Evolutionary conservation across 2,329 filamentous ascomycete species (phyloP).

Genomic region (Hirsutella rhossiliensis): DNA sequence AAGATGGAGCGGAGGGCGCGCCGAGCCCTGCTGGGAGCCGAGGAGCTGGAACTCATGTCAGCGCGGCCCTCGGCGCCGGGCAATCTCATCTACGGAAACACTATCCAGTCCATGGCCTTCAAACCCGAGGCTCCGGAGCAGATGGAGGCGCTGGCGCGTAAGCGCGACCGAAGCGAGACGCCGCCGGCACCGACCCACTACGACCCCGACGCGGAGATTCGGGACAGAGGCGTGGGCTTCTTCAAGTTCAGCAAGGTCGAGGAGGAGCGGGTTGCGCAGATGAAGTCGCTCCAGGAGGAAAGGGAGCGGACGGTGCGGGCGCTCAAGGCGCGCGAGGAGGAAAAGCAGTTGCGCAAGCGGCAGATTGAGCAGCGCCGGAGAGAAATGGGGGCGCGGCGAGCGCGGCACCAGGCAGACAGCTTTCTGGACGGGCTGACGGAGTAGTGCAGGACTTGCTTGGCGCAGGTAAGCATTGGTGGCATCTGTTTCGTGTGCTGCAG

Average conservation of each 20-base stretch:
- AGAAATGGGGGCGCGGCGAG: constrained; percentile 48
- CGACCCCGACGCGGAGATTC: constrained; percentile 70
- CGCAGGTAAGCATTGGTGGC: too few species aligned
- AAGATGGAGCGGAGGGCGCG: constrained; percentile 42
- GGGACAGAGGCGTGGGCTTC: constrained; percentile 83
- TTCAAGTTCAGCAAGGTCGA: constrained; percentile 78
- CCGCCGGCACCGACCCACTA: constrained; percentile 77
- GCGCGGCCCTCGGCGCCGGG: constrained; percentile 54
- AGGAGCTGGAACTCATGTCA: constrained; percentile 56
- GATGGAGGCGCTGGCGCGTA: constrained; percentile 69
- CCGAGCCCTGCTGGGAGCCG: constrained; percentile 39
- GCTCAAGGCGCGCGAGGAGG: constrained; percentile 41
- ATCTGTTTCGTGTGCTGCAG: too few species aligned
- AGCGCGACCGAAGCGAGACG: constrained; percentile 67
- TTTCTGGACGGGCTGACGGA: constrained; percentile 50
- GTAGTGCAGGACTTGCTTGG: not conserved
- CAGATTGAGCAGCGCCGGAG: constrained; percentile 53
- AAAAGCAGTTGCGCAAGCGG: constrained; percentile 43
- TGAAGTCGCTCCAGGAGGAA: constrained; percentile 59
- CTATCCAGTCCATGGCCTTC: constrained; percentile 76
- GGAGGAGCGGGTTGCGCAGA: constrained; percentile 53
- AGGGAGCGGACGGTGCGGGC: constrained; percentile 55
- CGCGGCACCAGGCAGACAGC: constrained; percentile 57
- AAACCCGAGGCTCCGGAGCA: constrained; percentile 56
- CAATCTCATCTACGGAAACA: constrained; percentile 72